A percentile compares a stretch with the other conserved stretches of the same genome.
These are phyloP conservation scores for Leishmania martiniquensis DNA, from an alignment of 208 protist species.

Conservation along the genomic window DNA sequence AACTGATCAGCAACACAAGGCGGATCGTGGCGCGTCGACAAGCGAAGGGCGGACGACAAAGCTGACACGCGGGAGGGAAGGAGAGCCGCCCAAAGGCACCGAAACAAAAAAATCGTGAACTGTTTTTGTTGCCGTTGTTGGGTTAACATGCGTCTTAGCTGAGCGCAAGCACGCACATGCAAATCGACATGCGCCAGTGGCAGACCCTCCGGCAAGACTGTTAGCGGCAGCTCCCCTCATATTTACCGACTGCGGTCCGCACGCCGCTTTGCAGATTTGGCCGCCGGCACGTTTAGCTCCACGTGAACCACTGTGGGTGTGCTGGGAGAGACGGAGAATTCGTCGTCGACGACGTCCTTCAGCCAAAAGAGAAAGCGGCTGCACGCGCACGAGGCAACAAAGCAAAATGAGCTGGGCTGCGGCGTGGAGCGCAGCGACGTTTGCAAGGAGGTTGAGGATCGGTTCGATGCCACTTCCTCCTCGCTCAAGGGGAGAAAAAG, in stretches of 20 bases:
- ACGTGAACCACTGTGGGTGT: constrained; percentile 2
- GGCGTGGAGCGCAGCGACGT: background rate
- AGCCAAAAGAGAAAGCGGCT: constrained; percentile 16
- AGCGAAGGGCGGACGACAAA: too few relatives aligned
- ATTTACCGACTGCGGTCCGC: constrained; percentile 12
- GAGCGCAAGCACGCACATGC: background rate
- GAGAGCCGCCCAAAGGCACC: too few relatives aligned
- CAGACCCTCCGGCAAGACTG: background rate
- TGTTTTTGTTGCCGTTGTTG: background rate
- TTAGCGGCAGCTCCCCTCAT: background rate
- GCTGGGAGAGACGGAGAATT: background rate
- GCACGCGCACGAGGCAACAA: constrained; percentile 13
- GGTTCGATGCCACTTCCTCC: background rate
- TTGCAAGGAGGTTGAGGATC: background rate
- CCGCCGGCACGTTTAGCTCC: constrained; percentile 6
- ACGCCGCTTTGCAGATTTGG: constrained; percentile 10
- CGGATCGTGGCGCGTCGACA: too few relatives aligned
- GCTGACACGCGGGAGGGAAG: too few relatives aligned
- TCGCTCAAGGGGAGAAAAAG: background rate
- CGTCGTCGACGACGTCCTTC: background rate
- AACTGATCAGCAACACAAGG: too few relatives aligned
- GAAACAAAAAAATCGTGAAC: background rate
- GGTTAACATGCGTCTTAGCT: background rate
- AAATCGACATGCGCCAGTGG: background rate
- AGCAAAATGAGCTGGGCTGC: background rate